Percentiles rank a stretch among this genome's conserved stretches.
These are phyloP conservation scores for Phytopythium sindhum DNA, from an alignment of 352 stramenopile genomes.

Conservation along the genomic window DNA sequence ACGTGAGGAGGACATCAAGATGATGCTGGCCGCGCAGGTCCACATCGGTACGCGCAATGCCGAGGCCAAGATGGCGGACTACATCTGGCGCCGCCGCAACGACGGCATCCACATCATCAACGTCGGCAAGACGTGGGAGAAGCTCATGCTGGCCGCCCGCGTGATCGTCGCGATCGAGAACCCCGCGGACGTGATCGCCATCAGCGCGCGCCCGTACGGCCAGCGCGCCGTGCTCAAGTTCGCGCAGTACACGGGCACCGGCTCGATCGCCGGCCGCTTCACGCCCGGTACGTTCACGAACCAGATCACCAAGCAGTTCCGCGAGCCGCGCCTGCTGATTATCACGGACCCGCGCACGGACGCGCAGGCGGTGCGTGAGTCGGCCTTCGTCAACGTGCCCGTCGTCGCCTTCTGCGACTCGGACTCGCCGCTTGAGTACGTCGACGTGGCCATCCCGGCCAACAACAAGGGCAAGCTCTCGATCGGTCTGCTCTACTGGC, in stretches of 20 bases:
- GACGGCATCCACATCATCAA: conserved; percentile 99
- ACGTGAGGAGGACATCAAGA: conserved; percentile 99
- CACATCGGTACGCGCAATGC: conserved; percentile 99
- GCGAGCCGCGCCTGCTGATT: conserved; percentile 98
- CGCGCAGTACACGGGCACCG: conserved; percentile 97
- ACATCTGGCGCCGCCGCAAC: conserved; percentile 99
- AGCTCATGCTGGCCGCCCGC: conserved; percentile 98
- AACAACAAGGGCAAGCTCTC: conserved; percentile 99
- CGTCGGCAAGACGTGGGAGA: conserved; percentile 99
- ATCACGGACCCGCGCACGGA: conserved; percentile 99
- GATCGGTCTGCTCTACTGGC: conserved; percentile 99
- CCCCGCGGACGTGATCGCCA: conserved; percentile 98
- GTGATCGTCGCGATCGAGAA: conserved; percentile 99
- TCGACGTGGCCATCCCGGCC: conserved; percentile 99
- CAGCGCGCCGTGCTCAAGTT: conserved; percentile 99
- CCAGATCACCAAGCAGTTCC: conserved; percentile 99
- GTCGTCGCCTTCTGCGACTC: conserved; percentile 99
- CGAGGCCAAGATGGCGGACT: conserved; percentile 98
- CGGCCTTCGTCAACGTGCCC: conserved; percentile 99
- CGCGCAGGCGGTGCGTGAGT: conserved; percentile 96
- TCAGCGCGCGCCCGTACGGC: conserved; percentile 98
- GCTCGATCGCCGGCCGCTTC: conserved; percentile 98
- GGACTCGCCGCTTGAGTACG: conserved; percentile 98
- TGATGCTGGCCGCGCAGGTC: conserved; percentile 99
- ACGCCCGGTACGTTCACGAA: conserved; percentile 99